Base-by-base conservation (phyloP, 139 green algal genomes). In the Asterochloris sp. region DNA sequence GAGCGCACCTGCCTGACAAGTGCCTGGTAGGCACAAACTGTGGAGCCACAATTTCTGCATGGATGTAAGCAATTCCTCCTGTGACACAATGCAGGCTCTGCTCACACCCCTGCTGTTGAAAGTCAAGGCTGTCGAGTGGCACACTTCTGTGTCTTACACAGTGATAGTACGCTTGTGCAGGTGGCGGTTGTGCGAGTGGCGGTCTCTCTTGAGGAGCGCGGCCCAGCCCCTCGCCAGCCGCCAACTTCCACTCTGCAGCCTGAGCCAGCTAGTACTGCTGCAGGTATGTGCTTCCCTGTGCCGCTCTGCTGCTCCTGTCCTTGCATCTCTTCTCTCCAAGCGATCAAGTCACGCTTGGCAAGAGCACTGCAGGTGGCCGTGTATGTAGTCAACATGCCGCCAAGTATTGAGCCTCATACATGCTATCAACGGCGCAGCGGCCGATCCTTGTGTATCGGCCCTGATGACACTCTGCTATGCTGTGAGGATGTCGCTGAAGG, bases 121-220 rank as follows among this genome's bases (percentile, higher is more conserved):
- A 54, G 38, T 54, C 38, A 2, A 54, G 38, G 38, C 38, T 54
- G 38, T 54, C 38, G 6, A 10, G 2, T 54, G 38, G 38, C 38
- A 6, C 38, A 54, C 38, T 54, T 54, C 6, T 54, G 38, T 54
- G 38, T 54, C 38, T 54, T 54, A 6, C 38, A 54, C 6, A 6
- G 38, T 54, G 38, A 54, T 54, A 54, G 38, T 54, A 2, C 38
- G 38, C 0, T 38, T 16, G 62, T 85, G 76, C 85, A 89, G 85
- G 67, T 89, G 0, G 85, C 83, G 8, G 75, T 69, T 0, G 38
- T 89, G 27, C 80, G 85, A 54, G 77, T 89, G 29, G 69, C 85
- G 0, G 66, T 89, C n/a, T 86, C 83, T 0, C 69, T 89, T 14
- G 85, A 89, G 47, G 85, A 89, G 67, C 78, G 68, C 17, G 85